Evolutionary conservation across 768 basidiomycete genomes (phyloP).

Genomic region (Trametes sanguinea): DNA sequence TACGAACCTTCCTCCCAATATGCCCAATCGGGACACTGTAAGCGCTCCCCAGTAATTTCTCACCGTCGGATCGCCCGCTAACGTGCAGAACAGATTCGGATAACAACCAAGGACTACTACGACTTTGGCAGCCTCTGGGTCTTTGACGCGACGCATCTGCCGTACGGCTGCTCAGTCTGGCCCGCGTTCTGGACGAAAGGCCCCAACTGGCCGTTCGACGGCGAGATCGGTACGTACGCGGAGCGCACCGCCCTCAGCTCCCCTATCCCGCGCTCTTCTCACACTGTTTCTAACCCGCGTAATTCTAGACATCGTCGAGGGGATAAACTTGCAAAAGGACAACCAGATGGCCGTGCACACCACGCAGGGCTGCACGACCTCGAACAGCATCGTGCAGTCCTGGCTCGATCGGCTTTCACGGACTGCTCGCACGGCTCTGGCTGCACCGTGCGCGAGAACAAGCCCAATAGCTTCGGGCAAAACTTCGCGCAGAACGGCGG

Average conservation of each 20-base stretch:
- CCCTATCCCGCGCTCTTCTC: neutral
- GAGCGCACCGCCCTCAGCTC: neutral
- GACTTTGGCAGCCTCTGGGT: constrained; percentile 49
- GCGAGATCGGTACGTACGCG: constrained; percentile 35
- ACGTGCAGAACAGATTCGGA: constrained; percentile 41
- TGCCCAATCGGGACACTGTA: constrained; percentile 61
- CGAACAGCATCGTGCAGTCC: constrained; percentile 33
- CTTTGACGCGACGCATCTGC: constrained; percentile 49
- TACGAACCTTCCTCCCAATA: constrained; percentile 50
- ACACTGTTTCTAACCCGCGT: constrained; percentile 29
- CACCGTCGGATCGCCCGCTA: neutral
- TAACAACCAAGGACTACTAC: constrained; percentile 46
- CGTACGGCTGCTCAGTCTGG: constrained; percentile 63
- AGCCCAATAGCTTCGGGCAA: constrained; percentile 42
- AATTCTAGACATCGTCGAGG: constrained; percentile 55
- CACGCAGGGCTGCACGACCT: constrained; percentile 40
- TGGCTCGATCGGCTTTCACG: constrained; percentile 33
- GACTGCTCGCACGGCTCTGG: constrained; percentile 41
- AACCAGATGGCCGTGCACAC: constrained; percentile 66
- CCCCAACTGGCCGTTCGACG: constrained; percentile 45
- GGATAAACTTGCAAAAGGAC: constrained; percentile 49
- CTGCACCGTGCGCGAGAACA: constrained; percentile 37
- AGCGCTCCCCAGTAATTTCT: constrained; percentile 8
- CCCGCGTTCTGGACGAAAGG: constrained; percentile 39
- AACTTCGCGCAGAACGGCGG: constrained; percentile 53